These are phyloP conservation scores for Sclerotinia trifoliorum DNA, from an alignment of 2,329 filamentous ascomycete genomes.

Conservation along the genomic window DNA sequence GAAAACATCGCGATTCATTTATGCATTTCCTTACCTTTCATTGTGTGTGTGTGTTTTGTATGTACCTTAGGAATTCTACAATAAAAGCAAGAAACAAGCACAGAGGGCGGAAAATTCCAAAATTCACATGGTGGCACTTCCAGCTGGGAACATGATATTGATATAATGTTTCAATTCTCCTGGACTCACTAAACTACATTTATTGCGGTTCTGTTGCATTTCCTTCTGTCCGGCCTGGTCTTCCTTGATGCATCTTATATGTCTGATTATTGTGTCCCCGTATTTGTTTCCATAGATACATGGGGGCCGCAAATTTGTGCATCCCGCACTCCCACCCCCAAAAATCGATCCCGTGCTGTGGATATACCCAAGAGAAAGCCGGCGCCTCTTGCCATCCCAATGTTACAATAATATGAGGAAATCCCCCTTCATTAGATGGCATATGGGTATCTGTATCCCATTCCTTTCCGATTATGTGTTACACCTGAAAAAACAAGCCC, in stretches of 20 bases:
- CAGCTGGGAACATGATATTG: neutral
- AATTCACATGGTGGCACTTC: neutral
- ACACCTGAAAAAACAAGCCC: neutral
- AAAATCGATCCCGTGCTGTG: neutral
- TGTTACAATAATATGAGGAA: conserved; percentile 5
- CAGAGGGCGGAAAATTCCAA: too few species aligned
- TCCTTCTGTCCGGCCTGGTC: neutral
- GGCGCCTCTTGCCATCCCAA: conserved; percentile 16
- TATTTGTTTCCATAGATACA: neutral
- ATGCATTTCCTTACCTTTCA: neutral
- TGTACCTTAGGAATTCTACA: neutral
- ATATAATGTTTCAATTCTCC: neutral
- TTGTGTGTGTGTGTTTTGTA: neutral
- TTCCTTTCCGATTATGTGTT: conserved; percentile 12
- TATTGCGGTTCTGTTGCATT: neutral
- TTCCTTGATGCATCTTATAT: neutral
- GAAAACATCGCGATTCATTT: neutral
- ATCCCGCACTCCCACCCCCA: neutral
- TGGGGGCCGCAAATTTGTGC: conserved; percentile 3
- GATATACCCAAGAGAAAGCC: conserved; percentile 10
- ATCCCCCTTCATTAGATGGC: conserved; percentile 4
- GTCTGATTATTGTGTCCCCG: neutral
- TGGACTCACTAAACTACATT: neutral
- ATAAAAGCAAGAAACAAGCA: neutral
- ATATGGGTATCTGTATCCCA: conserved; percentile 14